These are phyloP conservation scores for Silybum marianum DNA, from an alignment of 129 eudicot genomes.

Conservation along the genomic window DNA sequence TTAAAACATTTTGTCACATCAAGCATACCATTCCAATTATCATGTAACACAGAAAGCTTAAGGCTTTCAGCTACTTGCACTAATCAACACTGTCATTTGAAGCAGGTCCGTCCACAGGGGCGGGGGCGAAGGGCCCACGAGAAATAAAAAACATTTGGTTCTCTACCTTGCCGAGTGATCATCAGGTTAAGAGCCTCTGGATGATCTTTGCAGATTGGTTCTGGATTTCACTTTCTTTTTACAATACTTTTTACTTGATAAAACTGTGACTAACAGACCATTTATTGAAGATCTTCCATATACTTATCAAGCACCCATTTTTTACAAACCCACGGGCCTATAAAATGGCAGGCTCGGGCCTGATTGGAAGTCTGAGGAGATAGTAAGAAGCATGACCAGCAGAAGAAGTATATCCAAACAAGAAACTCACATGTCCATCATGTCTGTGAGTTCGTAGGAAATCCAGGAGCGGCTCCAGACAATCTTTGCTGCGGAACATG, in stretches of 20 bases:
- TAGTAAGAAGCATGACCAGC: slow-evolving; percentile 10
- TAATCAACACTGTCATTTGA: neutral
- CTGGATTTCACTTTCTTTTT: too few species aligned
- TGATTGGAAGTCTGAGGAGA: neutral
- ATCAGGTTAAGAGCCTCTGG: too few species aligned
- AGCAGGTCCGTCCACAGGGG: neutral
- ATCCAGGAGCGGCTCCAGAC: slow-evolving; percentile 87
- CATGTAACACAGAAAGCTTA: neutral
- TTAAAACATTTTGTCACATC: slow-evolving; percentile 19
- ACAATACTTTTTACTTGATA: too few species aligned
- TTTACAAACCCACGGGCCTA: neutral
- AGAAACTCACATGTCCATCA: slow-evolving; percentile 78
- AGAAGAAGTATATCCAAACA: neutral
- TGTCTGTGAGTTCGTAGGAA: slow-evolving; percentile 76
- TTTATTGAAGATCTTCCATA: neutral
- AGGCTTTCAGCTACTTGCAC: neutral
- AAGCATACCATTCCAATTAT: neutral
- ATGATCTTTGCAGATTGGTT: too few species aligned
- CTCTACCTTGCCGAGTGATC: too few species aligned
- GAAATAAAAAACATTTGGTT: neutral
- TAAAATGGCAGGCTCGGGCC: neutral
- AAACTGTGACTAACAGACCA: neutral
- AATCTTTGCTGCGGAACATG: slow-evolving; percentile 94
- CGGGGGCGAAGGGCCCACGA: neutral
- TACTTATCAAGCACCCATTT: neutral